Evolutionary conservation across 2,329 filamentous ascomycete species (phyloP).

Genomic region (Aspergillus sp.): DNA sequence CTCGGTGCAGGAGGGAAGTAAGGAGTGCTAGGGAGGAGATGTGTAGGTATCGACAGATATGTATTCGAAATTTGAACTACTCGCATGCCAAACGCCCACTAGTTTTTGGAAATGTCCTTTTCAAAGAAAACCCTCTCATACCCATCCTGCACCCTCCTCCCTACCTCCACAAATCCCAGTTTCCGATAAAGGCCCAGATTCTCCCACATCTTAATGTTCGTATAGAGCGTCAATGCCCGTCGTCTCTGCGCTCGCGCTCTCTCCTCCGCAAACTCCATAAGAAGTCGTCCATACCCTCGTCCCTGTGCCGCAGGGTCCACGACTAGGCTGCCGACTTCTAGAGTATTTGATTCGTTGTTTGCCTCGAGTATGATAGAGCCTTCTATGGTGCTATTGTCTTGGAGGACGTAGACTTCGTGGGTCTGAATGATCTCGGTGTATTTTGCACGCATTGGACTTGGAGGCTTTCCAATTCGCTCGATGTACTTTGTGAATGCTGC

Average conservation of each 20-base stretch:
- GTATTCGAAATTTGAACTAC: too few relatives aligned
- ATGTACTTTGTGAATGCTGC: conserved; percentile 30
- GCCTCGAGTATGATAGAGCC: conserved; percentile 22
- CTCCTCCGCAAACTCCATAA: conserved; percentile 22
- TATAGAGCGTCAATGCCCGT: conserved; percentile 23
- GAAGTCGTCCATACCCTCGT: conserved; percentile 26
- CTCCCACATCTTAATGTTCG: conserved; percentile 31
- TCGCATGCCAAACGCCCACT: too few relatives aligned
- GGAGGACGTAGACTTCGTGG: conserved; percentile 19
- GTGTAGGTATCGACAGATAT: background rate
- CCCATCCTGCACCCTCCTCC: conserved; percentile 22
- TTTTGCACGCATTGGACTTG: conserved; percentile 27
- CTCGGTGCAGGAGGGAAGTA: conserved; percentile 34
- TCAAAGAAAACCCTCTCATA: conserved; percentile 29
- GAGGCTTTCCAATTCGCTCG: conserved; percentile 26
- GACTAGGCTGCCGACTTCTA: conserved; percentile 26
- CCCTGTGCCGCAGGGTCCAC: conserved; percentile 25
- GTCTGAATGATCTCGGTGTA: conserved; percentile 20
- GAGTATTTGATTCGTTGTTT: background rate
- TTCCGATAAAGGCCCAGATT: conserved; percentile 26
- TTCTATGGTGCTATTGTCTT: conserved; percentile 7
- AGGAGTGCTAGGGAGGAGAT: conserved; percentile 20
- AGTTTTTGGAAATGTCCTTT: background rate
- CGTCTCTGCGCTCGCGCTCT: conserved; percentile 10
- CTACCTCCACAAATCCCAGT: conserved; percentile 27